A percentile compares a stretch with the other conserved stretches of the same genome.
phyloP scores from a whole-genome alignment of 1,284 basidiomycete genomes.

The Austroboletus novae-zelandiae region DNA sequence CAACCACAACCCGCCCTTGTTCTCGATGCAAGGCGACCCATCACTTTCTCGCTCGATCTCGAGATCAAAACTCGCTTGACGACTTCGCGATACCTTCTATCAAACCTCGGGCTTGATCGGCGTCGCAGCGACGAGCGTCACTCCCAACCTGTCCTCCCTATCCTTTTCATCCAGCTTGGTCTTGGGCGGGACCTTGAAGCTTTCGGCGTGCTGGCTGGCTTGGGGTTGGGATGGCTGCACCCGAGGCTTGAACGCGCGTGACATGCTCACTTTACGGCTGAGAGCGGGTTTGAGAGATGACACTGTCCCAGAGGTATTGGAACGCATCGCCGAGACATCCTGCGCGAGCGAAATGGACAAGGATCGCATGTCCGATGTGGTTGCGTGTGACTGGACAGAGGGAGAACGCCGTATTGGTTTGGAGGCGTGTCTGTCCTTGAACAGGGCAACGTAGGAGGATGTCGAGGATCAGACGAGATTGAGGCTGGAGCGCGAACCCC shows the following conservation, averaged over 20 bases:
- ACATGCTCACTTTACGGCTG: slow-evolving; percentile 66
- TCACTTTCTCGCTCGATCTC: slow-evolving; percentile 6
- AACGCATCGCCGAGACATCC: too few species aligned
- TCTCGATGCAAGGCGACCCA: slow-evolving; percentile 8
- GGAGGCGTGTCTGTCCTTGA: too few species aligned
- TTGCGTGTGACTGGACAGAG: slow-evolving; percentile 12
- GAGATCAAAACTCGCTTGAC: slow-evolving; percentile 1
- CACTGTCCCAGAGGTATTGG: slow-evolving; percentile 32
- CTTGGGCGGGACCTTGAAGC: too few species aligned
- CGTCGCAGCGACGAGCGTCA: too few species aligned
- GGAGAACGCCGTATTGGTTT: slow-evolving; percentile 19
- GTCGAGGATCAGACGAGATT: slow-evolving; percentile 17
- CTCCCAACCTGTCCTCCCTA: too few species aligned
- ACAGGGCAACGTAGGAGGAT: slow-evolving; percentile 10
- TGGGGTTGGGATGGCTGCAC: slow-evolving; percentile 8
- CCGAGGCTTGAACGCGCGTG: too few species aligned
- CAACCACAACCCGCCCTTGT: slow-evolving; percentile 28
- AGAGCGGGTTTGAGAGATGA: slow-evolving; percentile 47
- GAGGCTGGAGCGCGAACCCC: slow-evolving; percentile 10
- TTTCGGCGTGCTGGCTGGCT: too few species aligned
- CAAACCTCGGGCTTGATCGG: too few species aligned
- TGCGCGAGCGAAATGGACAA: slow-evolving; percentile 64
- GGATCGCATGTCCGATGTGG: slow-evolving; percentile 42
- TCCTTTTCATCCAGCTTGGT: too few species aligned
- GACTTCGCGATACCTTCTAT: background rate